Percentiles rank a stretch among this genome's conserved stretches.
Conservation (phyloP, 2,329 filamentous ascomycete genomes). For the Trichoderma cornu-damae region DNA sequence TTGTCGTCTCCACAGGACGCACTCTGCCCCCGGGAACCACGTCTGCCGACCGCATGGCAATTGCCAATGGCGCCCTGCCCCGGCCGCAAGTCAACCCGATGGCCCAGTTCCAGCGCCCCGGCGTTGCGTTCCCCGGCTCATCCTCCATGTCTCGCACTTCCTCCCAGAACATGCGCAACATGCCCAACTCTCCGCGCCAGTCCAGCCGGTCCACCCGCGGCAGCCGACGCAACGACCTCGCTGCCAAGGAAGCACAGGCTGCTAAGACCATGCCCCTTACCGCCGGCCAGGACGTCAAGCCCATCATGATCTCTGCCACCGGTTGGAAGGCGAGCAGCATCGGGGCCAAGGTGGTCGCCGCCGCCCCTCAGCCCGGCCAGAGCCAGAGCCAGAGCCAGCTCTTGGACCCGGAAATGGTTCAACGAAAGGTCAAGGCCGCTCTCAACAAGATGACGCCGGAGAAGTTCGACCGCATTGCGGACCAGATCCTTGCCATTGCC, state of each 20-base stretch:
- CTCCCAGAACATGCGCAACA: constrained; percentile 56
- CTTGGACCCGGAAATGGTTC: constrained; percentile 86
- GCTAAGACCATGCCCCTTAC: constrained; percentile 92
- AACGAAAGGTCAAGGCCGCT: constrained; percentile 96
- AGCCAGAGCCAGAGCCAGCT: constrained; percentile 46
- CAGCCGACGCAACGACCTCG: constrained; percentile 58
- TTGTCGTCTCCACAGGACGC: constrained; percentile 48
- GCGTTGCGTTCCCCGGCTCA: constrained; percentile 58
- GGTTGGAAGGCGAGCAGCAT: constrained; percentile 89
- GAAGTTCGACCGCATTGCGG: constrained; percentile 94
- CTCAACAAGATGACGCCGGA: constrained; percentile 99
- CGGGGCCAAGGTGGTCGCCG: constrained; percentile 34
- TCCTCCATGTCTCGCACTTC: constrained; percentile 61
- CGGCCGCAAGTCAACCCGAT: constrained; percentile 41
- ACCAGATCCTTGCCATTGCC: constrained; percentile 88
- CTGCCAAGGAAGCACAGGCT: constrained; percentile 59
- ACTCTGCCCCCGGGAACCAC: constrained; percentile 71
- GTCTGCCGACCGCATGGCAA: constrained; percentile 68
- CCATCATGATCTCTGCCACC: constrained; percentile 63
- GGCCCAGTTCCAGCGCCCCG: constrained; percentile 39
- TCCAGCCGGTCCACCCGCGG: constrained; percentile 58
- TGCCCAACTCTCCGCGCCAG: constrained; percentile 67
- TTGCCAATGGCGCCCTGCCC: constrained; percentile 50
- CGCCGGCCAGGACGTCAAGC: constrained; percentile 72
- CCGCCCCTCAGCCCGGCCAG: constrained; percentile 32